Evolutionary conservation across 768 basidiomycete genomes (phyloP), one percentile per base, ranked within the genome.

Genomic region (Amanita fuliginea): DNA sequence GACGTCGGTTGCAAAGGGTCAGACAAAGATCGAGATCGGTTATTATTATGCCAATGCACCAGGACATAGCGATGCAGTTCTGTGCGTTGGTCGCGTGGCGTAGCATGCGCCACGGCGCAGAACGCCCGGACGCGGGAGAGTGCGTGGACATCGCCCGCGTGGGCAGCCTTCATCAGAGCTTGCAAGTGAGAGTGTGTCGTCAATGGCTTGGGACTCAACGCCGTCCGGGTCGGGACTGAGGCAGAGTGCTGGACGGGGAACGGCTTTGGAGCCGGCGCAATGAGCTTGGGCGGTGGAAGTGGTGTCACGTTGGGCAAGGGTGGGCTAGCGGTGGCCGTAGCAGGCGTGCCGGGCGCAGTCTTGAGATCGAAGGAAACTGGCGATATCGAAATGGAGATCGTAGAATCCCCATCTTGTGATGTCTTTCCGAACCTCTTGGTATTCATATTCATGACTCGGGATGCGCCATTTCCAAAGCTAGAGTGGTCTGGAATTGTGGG

Each of bases 401-500:
- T 13, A 4, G 43, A 21, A 30, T 16, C 22, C n/a, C 16, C 7
- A 6, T 30, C 30, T 16, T 22, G 4, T 3, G 43, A 34, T 13
- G 18, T 42, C 24, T 42, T 26, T n/a, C 24, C 14, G 11, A 26
- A 22, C 11, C 1, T n/a, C 1, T 42, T 42, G 22, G n/a, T 9
- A 45, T 18, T 6, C 16, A 10, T 9, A 45, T 18, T 6, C 16
- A 10, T 16, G 36, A 45, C 28, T 21, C 16, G n/a, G 22, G 18
- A 3, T 5, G 7, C 32, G 9, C n/a, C 5, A 18, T 18, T 21
- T 34, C 59, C 32, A 73, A 67, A 1, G 64, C 58, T 7, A 69
- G 72, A 3, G 71, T 68, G 44, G 67, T 67, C 30, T 76, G 60
- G 77, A 26, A 49, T 32, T 71, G 64, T 3, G 81, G 77, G 46